Percentiles rank a stretch among this genome's conserved stretches.
Evolutionary conservation across 352 stramenopile species (phyloP).

Genomic region (Thalassiosira exigua): DNA sequence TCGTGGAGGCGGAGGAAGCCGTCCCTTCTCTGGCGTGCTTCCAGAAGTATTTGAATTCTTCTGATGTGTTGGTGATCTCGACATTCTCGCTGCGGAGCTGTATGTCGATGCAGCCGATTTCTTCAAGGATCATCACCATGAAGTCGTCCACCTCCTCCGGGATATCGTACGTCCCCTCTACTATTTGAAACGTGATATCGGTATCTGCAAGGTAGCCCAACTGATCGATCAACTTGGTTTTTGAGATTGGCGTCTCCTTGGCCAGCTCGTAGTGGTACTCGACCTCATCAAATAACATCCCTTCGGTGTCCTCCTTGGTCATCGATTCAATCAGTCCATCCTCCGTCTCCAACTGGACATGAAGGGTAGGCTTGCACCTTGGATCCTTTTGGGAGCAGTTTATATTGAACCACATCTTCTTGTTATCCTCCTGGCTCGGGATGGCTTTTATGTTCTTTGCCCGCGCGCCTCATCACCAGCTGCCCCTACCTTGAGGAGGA

Average conservation of each 20-base stretch:
- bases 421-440: not conserved
- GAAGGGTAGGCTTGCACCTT: not conserved
- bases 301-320: constrained; percentile 10
- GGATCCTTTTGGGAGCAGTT: constrained; percentile 9
- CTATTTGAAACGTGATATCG: not conserved
- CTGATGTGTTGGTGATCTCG: not conserved
- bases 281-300: constrained; percentile 3
- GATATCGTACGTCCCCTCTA: constrained; percentile 12
- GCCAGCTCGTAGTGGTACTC: constrained; percentile 10
- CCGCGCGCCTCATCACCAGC: not conserved
- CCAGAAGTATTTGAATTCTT: constrained; percentile 25
- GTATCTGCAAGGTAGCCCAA: constrained; percentile 16
- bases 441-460: not conserved
- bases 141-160: not conserved
- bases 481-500: not conserved
- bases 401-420: constrained; percentile 37
- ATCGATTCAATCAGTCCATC: not conserved
- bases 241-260: not conserved
- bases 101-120: constrained; percentile 4
- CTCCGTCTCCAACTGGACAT: not conserved
- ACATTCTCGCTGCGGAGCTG: constrained; percentile 10
- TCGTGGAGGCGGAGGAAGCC: not conserved
- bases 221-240: constrained; percentile 13
- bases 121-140: constrained; percentile 7
- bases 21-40: constrained; percentile 1